Base-by-base conservation (phyloP, 2,329 filamentous ascomycete genomes). In the Didymella lethalis region DNA sequence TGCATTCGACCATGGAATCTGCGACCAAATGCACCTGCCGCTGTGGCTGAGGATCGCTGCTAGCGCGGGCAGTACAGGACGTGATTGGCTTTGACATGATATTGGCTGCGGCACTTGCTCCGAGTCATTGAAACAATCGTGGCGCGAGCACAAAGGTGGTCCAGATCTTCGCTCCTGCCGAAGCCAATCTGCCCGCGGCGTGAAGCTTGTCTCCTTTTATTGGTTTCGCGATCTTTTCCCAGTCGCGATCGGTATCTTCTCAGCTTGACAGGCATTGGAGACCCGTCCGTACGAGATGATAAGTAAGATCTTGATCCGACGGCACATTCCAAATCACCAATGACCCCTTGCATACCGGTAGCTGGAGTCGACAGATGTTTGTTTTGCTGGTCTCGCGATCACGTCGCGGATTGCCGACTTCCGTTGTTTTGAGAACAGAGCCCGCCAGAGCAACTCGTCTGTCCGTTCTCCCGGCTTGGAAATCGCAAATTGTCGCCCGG, bases 21-120 rank as follows among this genome's bases (percentile, higher is more conserved):
- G 50, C 34, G 40, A 50, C 36, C 56, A 54, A 55, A 55, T 60
- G 53, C 48, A 23, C 36, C 43, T 45, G 26, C 20, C 38, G 25
- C 38, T 64, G 63, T 64, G 62, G 62, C 62, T 66, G 55, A 56
- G 36, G 62, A 63, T 62, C 55, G 54, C 40, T 50, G 28, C 50
- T 59, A 59, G 46, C 50, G 50, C 41, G 46, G 5, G 6, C 16
- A 59, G 8, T 6, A 10, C 28, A 41, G 50, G 23, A 26, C 40
- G 25, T 46, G 7, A 59, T 59, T 59, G 56, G 56, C 7, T 25
- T 7, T 14, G 23, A 50, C 48, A 41, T 54, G 46, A 50, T 7
- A 29, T 46, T 48, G 44, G 44, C 29, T 38, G 53, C 40, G 36
- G 46, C 46, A 29, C 23, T 12, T 26, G 40, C 31, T 32, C 54